Conservation (phyloP, 345 rosid genomes). For the Acer campestre region DNA sequence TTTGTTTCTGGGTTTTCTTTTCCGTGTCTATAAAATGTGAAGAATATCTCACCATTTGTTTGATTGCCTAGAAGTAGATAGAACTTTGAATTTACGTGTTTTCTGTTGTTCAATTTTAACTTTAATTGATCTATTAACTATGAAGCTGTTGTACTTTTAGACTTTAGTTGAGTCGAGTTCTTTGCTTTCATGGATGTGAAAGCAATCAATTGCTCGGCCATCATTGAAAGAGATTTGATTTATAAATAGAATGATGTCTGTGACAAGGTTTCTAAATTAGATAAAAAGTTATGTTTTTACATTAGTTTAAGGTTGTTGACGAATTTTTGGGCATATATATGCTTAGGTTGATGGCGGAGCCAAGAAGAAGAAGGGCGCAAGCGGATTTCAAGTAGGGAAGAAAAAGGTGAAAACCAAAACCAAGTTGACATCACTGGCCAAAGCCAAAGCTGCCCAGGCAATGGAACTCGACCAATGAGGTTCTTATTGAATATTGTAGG, state of each 20-base stretch:
- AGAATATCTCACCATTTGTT: too few species aligned
- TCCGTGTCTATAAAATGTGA: too few species aligned
- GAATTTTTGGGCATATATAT: not conserved
- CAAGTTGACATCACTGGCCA: constrained; percentile 65
- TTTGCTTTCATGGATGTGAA: too few species aligned
- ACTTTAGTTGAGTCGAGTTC: not conserved
- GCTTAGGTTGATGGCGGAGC: constrained; percentile 69
- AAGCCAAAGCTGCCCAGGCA: constrained; percentile 92
- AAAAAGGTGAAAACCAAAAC: constrained; percentile 94
- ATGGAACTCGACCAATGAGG: constrained; percentile 91
- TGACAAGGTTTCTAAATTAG: too few species aligned
- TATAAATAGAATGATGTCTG: not conserved
- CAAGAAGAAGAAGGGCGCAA: constrained; percentile 62
- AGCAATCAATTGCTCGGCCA: not conserved
- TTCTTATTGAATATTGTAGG: not conserved
- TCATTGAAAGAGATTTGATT: not conserved
- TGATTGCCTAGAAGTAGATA: not conserved
- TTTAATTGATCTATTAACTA: not conserved
- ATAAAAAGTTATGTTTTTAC: not conserved
- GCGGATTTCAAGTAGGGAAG: constrained; percentile 88
- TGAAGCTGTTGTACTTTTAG: not conserved
- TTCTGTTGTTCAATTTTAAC: not conserved
- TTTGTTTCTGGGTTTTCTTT: too few species aligned
- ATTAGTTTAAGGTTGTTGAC: not conserved
- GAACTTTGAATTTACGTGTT: not conserved